phyloP scores from a whole-genome alignment of 2,329 filamentous ascomycete genomes.

The Akanthomyces uredinophilus region DNA sequence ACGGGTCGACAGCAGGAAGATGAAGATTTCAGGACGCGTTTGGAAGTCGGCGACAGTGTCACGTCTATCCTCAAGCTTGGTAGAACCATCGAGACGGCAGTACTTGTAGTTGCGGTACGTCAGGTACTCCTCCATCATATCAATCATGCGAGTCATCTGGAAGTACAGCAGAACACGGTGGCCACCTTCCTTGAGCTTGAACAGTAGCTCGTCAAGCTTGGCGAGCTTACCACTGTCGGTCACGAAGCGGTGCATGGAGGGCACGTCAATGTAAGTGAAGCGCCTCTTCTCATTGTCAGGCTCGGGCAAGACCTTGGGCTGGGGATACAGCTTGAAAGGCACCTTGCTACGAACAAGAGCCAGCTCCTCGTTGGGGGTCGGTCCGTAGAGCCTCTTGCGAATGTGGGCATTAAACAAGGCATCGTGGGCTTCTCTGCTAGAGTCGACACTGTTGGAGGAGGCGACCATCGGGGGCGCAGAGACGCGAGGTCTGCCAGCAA shows the following conservation, averaged over 20 bases:
- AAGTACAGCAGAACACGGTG: conserved; percentile 97
- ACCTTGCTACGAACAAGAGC: conserved; percentile 69
- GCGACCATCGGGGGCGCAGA: conserved; percentile 84
- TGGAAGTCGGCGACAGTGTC: conserved; percentile 98
- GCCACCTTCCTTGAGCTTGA: conserved; percentile 82
- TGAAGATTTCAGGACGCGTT: conserved; percentile 87
- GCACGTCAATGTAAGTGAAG: conserved; percentile 87
- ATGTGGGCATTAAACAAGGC: conserved; percentile 74
- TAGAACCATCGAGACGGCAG: conserved; percentile 91
- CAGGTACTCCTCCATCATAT: conserved; percentile 97
- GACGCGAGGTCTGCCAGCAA: conserved; percentile 71
- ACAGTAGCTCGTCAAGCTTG: conserved; percentile 80
- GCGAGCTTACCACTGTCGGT: conserved; percentile 96
- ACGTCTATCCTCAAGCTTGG: conserved; percentile 92
- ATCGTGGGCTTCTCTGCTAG: conserved; percentile 62
- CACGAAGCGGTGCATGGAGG: conserved; percentile 95
- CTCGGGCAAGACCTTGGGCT: conserved; percentile 62
- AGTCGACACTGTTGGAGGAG: conserved; percentile 63
- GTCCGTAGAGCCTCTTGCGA: conserved; percentile 70
- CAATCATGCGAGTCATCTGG: conserved; percentile 99
- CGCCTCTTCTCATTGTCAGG: conserved; percentile 77
- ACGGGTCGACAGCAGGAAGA: conserved; percentile 92
- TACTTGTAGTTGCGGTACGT: conserved; percentile 99
- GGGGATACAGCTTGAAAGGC: conserved; percentile 59
- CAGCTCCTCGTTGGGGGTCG: conserved; percentile 60